Evolutionary conservation across 73 alveolate genomes (phyloP).

Genomic region (Tetrahymena malaccensis): DNA sequence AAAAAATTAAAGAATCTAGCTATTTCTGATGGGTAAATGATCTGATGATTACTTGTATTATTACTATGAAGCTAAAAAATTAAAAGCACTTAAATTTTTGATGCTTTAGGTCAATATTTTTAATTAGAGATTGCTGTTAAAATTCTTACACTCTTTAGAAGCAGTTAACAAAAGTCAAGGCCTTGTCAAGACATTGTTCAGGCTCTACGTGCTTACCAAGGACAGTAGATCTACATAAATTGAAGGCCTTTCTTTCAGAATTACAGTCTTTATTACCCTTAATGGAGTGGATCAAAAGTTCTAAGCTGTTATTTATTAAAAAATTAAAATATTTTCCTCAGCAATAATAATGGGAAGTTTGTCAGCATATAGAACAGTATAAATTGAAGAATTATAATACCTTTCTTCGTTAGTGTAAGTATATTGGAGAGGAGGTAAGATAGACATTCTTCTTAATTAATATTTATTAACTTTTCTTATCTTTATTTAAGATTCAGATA

Average conservation of each 20-base stretch:
- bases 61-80: background rate
- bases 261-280: slow-evolving; percentile 36
- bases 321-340: background rate
- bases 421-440: background rate
- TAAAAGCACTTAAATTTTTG: background rate
- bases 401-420: background rate
- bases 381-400: background rate
- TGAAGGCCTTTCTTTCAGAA: slow-evolving; percentile 32
- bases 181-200: slow-evolving; percentile 25
- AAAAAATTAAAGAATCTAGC: background rate
- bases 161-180: slow-evolving; percentile 28
- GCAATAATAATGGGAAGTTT: background rate
- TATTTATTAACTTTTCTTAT: background rate
- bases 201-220: slow-evolving; percentile 36
- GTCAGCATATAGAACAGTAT: background rate
- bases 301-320: background rate
- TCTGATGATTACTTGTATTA: background rate
- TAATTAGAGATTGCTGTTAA: background rate
- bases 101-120: background rate
- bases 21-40: background rate
- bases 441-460: background rate
- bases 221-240: slow-evolving; percentile 35
- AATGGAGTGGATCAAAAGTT: slow-evolving; percentile 24
- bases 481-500: background rate
- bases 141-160: slow-evolving; percentile 23